Conservation (phyloP, 257 asterid genomes). For the Solanum chiquidenum region DNA sequence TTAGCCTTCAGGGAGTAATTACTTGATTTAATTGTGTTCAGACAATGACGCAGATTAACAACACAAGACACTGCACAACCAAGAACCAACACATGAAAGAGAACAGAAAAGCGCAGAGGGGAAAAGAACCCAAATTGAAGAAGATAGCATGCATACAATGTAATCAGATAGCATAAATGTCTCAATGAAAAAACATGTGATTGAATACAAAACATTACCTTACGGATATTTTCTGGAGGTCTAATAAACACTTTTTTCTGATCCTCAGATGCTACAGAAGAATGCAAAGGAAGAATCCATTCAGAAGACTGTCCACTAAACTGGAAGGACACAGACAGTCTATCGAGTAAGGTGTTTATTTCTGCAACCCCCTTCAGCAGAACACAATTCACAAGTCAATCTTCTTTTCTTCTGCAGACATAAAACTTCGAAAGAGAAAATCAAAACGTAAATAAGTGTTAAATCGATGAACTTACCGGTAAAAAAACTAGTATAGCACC, state of each 20-base stretch:
- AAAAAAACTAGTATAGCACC: constrained; percentile 86
- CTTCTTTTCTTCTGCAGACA: not conserved
- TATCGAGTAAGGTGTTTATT: constrained; percentile 66
- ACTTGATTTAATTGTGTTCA: not conserved
- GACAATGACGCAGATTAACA: not conserved
- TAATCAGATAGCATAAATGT: not conserved
- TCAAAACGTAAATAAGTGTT: not conserved
- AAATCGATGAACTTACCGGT: constrained; percentile 45
- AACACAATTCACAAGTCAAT: constrained; percentile 3
- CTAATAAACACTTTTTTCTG: constrained; percentile 80
- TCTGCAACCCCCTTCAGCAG: constrained; percentile 82
- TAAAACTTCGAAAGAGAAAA: not conserved
- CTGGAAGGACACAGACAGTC: constrained; percentile 60
- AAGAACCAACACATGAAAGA: not conserved
- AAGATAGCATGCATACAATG: not conserved
- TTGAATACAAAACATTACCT: constrained; percentile 32
- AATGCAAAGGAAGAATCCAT: constrained; percentile 94
- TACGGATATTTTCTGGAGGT: constrained; percentile 83
- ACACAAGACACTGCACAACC: not conserved
- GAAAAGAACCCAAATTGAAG: not conserved
- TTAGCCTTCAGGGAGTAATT: not conserved
- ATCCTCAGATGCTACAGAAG: constrained; percentile 89
- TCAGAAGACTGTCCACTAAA: constrained; percentile 81
- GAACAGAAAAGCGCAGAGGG: not conserved
- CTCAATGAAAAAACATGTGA: not conserved